These are phyloP conservation scores for Cladophialophora yegresii DNA, from an alignment of 2,329 filamentous ascomycete genomes.

Conservation along the genomic window DNA sequence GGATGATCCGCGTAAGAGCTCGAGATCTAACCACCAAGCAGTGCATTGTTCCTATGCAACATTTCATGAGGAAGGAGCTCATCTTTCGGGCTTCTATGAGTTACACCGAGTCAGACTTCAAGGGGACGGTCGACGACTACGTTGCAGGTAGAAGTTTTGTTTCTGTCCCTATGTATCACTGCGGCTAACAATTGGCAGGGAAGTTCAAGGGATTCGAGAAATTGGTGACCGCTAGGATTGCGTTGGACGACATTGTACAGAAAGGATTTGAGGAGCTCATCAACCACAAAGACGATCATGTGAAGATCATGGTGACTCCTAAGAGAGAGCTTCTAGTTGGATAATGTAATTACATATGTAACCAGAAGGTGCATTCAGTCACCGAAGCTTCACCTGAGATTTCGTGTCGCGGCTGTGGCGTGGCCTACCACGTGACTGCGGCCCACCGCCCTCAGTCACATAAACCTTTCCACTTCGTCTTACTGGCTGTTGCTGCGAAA, in stretches of 20 bases:
- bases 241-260: conserved; percentile 40
- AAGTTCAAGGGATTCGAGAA: conserved; percentile 40
- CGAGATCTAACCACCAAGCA: conserved; percentile 4
- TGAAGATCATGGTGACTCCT: conserved; percentile 42
- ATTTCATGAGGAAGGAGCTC: conserved; percentile 40
- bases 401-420: neutral
- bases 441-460: no score
- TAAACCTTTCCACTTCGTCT: neutral
- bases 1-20: neutral
- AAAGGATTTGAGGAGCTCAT: conserved; percentile 42
- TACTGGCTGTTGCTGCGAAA: neutral
- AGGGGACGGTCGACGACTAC: conserved; percentile 38
- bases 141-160: conserved; percentile 18
- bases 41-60: conserved; percentile 38
- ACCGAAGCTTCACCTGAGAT: neutral
- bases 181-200: conserved; percentile 31
- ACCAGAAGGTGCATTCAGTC: neutral
- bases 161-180: neutral
- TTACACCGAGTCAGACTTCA: conserved; percentile 41
- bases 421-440: neutral
- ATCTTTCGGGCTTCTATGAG: conserved; percentile 39
- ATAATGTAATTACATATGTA: no score
- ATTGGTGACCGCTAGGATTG: conserved; percentile 42
- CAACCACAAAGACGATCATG: conserved; percentile 41
- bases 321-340: conserved; percentile 17